Evolutionary conservation across 1,284 basidiomycete genomes (phyloP).

Genomic region (Cutaneotrichosporon sp.): DNA sequence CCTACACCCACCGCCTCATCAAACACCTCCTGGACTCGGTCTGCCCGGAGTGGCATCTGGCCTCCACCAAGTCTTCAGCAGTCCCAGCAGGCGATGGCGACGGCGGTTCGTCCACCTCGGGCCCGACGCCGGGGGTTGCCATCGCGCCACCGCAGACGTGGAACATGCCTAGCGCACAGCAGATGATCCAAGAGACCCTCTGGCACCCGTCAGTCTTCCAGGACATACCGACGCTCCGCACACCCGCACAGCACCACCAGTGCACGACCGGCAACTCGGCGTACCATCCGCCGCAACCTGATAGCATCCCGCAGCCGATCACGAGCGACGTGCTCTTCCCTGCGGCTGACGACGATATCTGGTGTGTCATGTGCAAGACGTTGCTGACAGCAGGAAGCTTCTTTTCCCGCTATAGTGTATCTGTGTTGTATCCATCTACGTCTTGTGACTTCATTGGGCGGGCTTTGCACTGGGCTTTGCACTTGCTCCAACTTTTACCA

Average conservation of each 20-base stretch:
- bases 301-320: background rate
- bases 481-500: too few species aligned
- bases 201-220: slow-evolving; percentile 25
- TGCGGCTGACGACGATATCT: slow-evolving; percentile 35
- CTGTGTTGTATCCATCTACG: background rate
- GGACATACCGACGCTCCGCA: slow-evolving; percentile 10
- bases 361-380: slow-evolving; percentile 17
- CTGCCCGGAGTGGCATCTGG: slow-evolving; percentile 16
- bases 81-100: background rate
- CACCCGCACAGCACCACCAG: background rate
- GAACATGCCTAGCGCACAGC: slow-evolving; percentile 27
- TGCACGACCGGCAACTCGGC: slow-evolving; percentile 5
- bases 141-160: slow-evolving; percentile 17
- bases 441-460: background rate
- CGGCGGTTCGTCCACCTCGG: background rate
- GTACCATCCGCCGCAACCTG: background rate
- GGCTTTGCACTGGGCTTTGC: too few species aligned
- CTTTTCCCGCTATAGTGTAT: slow-evolving; percentile 25
- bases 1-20: slow-evolving; percentile 35
- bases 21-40: slow-evolving; percentile 31
- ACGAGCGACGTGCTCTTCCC: slow-evolving; percentile 30
- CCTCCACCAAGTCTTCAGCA: background rate
- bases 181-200: slow-evolving; percentile 34
- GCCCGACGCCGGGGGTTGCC: background rate
- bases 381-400: slow-evolving; percentile 26